Conservation (phyloP, 331 rosid species). For the Malus hybrid region DNA sequence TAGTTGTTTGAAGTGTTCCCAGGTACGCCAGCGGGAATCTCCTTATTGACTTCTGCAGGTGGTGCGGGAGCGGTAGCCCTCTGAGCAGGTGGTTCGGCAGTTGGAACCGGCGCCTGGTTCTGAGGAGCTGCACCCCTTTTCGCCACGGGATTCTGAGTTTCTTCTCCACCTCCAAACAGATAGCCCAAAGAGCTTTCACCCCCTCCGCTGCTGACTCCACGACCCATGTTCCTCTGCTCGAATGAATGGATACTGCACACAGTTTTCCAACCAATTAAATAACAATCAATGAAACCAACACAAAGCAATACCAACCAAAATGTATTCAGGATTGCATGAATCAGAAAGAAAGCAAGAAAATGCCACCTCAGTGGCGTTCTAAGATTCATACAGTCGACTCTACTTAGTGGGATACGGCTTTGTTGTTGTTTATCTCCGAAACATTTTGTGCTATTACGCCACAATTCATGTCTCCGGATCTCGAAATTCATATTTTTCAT, state of each 20-base stretch:
- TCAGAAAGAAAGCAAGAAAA: not conserved
- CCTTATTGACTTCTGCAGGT: not conserved
- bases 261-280: not conserved
- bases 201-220: conserved; percentile 12
- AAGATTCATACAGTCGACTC: no score
- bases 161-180: conserved; percentile 14
- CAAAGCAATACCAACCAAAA: not conserved
- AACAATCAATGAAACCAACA: not conserved
- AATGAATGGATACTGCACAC: not conserved
- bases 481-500: no score
- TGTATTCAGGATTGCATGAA: not conserved
- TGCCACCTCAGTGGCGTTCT: not conserved
- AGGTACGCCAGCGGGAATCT: conserved; percentile 9
- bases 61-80: not conserved
- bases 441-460: not conserved
- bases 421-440: no score
- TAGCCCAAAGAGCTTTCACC: conserved; percentile 14
- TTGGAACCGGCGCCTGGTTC: not conserved
- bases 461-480: not conserved
- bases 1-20: conserved; percentile 17
- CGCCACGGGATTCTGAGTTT: not conserved
- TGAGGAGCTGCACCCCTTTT: not conserved
- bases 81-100: not conserved
- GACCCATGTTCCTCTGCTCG: not conserved
- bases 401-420: no score